Conservation (phyloP, 805 yeast species). For the Ogataea trehalophila region DNA sequence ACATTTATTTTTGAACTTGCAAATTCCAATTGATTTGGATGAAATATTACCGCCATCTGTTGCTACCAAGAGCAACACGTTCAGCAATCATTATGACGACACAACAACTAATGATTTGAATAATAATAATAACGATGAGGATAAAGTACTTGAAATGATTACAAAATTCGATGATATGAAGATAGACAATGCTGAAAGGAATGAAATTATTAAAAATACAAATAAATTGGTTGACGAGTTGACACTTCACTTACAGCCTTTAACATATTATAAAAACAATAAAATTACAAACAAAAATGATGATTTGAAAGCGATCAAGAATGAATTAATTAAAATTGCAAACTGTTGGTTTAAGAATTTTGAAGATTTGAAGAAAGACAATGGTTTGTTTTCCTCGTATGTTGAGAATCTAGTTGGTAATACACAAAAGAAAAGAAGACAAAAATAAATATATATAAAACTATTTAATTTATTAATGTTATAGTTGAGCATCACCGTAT, state of each 20-base stretch:
- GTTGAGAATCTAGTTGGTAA: conserved; percentile 89
- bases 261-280: conserved; percentile 20
- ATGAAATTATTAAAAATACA: conserved; percentile 20
- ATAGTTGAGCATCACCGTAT: conserved; percentile 20
- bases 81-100: conserved; percentile 10
- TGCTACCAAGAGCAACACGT: conserved; percentile 1
- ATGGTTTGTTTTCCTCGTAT: conserved; percentile 75
- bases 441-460: conserved; percentile 3
- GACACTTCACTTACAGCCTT: conserved; percentile 23
- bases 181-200: conserved; percentile 28
- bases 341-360: conserved; percentile 49
- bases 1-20: conserved; percentile 56
- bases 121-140: conserved; percentile 1
- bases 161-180: conserved; percentile 33
- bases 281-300: conserved; percentile 36
- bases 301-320: conserved; percentile 35
- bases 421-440: conserved; percentile 70
- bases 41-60: conserved; percentile 33
- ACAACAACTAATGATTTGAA: conserved; percentile 7
- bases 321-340: conserved; percentile 27
- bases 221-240: conserved; percentile 17
- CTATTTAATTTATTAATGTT: neutral
- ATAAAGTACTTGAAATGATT: conserved; percentile 15
- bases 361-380: conserved; percentile 52
- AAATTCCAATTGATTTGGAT: conserved; percentile 70